phyloP scores from a whole-genome alignment of 768 basidiomycete species.

The Thelephora aurantiotincta region DNA sequence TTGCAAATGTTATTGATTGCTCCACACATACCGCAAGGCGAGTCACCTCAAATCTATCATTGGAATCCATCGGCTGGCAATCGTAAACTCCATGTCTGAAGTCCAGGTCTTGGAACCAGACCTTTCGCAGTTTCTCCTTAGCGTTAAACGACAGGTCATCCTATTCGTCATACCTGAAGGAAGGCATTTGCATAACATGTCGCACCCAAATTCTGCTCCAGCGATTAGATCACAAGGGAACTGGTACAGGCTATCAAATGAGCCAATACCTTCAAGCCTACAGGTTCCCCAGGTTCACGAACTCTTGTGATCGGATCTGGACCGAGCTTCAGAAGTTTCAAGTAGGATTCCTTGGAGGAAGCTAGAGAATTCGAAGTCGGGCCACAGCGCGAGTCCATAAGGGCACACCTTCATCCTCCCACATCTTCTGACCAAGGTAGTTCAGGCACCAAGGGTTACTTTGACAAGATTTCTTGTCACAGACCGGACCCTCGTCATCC shows the following conservation, averaged over 20 bases:
- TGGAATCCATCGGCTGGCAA: slow-evolving; percentile 44
- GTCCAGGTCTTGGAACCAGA: slow-evolving; percentile 80
- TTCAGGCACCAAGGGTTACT: slow-evolving; percentile 78
- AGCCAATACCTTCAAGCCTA: slow-evolving; percentile 56
- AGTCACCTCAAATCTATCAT: slow-evolving; percentile 28
- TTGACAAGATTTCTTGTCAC: slow-evolving; percentile 53
- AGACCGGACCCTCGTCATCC: slow-evolving; percentile 44
- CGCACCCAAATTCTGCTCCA: slow-evolving; percentile 75
- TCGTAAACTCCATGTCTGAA: slow-evolving; percentile 78
- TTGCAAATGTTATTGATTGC: too few relatives aligned
- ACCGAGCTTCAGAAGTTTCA: slow-evolving; percentile 38
- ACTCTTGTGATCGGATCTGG: slow-evolving; percentile 35
- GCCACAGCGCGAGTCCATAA: slow-evolving; percentile 4
- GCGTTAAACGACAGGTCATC: too few relatives aligned
- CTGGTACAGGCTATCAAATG: background rate
- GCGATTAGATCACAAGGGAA: background rate
- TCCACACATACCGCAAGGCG: too few relatives aligned
- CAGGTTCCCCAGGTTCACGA: slow-evolving; percentile 43
- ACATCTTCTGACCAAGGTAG: slow-evolving; percentile 71
- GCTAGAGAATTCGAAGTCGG: slow-evolving; percentile 22
- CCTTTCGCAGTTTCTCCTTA: slow-evolving; percentile 26
- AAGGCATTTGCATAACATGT: slow-evolving; percentile 97
- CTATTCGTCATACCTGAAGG: slow-evolving; percentile 47
- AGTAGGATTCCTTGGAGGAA: slow-evolving; percentile 32
- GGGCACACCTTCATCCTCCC: slow-evolving; percentile 58